Conservation (phyloP, 192 early-diverging fungal species). For the Lobosporangium transversale region DNA sequence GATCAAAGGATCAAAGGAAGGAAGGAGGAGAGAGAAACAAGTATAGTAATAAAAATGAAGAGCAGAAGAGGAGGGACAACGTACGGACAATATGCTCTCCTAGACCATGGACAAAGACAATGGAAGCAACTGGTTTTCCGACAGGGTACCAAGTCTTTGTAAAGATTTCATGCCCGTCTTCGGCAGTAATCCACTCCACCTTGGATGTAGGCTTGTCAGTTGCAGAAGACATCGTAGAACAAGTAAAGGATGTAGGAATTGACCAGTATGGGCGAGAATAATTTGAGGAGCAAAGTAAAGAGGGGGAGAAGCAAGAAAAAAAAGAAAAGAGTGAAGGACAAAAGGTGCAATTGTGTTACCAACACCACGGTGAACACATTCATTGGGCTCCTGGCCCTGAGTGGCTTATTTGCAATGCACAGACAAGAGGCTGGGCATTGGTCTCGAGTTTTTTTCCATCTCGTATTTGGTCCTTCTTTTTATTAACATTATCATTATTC, state of each 20-base stretch:
- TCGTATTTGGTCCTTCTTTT: too few relatives aligned
- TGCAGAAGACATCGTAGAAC: not conserved
- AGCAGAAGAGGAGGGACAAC: not conserved
- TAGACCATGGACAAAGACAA: slow-evolving; percentile 63
- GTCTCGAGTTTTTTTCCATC: too few relatives aligned
- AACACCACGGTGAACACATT: too few relatives aligned
- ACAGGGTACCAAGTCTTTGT: slow-evolving; percentile 60
- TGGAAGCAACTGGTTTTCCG: slow-evolving; percentile 43
- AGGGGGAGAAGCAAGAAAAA: not conserved
- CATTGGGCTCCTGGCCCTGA: too few relatives aligned
- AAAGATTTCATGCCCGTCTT: slow-evolving; percentile 56
- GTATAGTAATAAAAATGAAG: not conserved
- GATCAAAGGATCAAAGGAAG: not conserved
- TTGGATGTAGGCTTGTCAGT: slow-evolving; percentile 29
- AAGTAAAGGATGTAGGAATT: too few relatives aligned
- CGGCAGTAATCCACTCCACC: slow-evolving; percentile 58
- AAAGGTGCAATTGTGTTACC: too few relatives aligned
- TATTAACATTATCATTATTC: too few relatives aligned
- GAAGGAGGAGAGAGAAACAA: not conserved
- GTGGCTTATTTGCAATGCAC: too few relatives aligned
- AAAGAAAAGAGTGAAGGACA: not conserved
- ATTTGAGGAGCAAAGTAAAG: not conserved
- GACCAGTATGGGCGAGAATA: not conserved
- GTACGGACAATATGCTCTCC: slow-evolving; percentile 61
- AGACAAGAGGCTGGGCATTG: too few relatives aligned